Conservation (phyloP, 2,329 filamentous ascomycete genomes). For the Fusarium denticulatum region DNA sequence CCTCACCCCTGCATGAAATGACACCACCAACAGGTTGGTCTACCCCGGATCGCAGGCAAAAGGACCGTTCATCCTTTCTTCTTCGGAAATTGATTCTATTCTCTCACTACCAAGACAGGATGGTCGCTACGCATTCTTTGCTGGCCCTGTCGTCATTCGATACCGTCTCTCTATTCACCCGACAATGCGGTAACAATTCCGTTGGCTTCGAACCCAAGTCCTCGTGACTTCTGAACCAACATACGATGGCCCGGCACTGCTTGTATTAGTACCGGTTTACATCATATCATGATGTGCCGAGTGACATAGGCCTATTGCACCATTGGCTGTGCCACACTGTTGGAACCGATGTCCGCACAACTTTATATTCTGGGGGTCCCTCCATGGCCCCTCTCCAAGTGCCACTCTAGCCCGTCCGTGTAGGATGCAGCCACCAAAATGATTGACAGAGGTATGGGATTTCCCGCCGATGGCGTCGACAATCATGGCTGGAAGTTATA, state of each 20-base stretch:
- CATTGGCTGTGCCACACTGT: neutral
- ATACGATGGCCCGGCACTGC: neutral
- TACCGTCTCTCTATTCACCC: neutral
- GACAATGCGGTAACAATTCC: neutral
- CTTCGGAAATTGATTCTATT: neutral
- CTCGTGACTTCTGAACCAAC: neutral
- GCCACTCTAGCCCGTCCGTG: neutral
- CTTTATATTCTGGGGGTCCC: neutral
- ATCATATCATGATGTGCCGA: neutral
- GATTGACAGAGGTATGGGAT: neutral
- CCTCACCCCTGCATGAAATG: constrained; percentile 1
- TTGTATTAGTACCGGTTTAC: neutral
- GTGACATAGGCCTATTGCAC: neutral
- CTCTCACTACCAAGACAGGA: neutral
- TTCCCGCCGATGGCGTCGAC: neutral
- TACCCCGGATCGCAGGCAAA: neutral
- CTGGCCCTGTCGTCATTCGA: no score
- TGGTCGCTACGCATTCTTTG: neutral
- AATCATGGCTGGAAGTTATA: constrained; percentile 1
- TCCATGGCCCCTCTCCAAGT: neutral
- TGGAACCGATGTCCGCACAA: no score
- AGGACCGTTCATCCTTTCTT: neutral
- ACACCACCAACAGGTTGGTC: neutral
- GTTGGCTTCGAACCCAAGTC: neutral
- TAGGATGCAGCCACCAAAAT: neutral